These are phyloP conservation scores for Acanthamoeba royreba DNA, from an alignment of 208 protist species.

Conservation along the genomic window DNA sequence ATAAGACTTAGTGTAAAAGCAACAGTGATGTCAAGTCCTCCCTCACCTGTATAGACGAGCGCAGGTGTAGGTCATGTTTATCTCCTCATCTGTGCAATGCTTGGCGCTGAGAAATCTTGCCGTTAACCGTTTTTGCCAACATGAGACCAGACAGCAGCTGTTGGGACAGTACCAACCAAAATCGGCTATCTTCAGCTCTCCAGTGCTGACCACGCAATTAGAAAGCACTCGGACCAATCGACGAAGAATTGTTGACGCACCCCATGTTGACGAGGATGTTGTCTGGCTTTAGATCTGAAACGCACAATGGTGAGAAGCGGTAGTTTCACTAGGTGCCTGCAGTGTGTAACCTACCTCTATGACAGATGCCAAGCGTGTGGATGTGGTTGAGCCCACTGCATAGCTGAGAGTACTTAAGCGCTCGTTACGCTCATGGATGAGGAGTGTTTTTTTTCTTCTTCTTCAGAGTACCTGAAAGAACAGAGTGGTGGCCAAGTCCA, in stretches of 20 bases:
- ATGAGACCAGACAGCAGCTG: neutral
- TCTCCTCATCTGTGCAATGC: neutral
- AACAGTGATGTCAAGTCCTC: neutral
- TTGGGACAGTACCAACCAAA: neutral
- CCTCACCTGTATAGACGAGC: neutral
- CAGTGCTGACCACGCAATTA: neutral
- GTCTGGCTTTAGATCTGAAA: neutral
- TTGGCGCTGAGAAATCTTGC: neutral
- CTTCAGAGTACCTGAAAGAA: neutral
- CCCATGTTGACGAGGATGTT: neutral
- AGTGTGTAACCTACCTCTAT: neutral
- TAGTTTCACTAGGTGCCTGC: neutral
- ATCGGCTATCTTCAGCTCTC: neutral
- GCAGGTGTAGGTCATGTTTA: neutral
- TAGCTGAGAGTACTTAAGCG: neutral
- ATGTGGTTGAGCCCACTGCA: neutral
- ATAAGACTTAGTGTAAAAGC: neutral
- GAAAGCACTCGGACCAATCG: too few relatives aligned
- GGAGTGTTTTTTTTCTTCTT: too few relatives aligned
- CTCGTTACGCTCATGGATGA: neutral
- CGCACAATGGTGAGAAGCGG: neutral
- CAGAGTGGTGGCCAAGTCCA: neutral
- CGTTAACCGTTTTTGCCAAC: neutral
- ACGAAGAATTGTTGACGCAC: neutral
- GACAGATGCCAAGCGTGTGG: neutral